A percentile compares a stretch with the other conserved stretches of the same genome.
These are phyloP conservation scores for Talaromyces proteolyticus DNA, from an alignment of 495 filamentous ascomycete genomes.

Conservation along the genomic window DNA sequence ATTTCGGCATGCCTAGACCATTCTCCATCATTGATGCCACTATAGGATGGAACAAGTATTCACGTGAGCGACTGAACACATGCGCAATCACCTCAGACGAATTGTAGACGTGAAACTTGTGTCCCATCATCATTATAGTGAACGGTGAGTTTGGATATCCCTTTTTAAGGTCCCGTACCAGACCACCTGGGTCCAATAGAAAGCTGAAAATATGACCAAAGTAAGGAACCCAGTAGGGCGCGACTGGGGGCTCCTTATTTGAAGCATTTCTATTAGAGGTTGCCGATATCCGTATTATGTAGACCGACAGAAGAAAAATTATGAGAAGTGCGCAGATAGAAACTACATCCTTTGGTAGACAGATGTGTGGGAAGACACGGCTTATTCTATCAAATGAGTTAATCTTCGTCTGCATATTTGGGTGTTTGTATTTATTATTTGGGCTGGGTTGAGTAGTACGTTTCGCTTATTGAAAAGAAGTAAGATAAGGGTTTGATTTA, in stretches of 20 bases:
- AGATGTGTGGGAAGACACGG: no score
- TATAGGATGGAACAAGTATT: slow-evolving; percentile 5
- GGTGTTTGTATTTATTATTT: no score
- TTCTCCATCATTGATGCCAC: slow-evolving; percentile 8
- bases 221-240: slow-evolving; percentile 7
- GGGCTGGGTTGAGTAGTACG: no score
- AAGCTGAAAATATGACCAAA: slow-evolving; percentile 6
- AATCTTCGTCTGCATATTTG: no score
- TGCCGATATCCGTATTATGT: background rate
- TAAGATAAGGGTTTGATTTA: no score
- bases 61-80: slow-evolving; percentile 5
- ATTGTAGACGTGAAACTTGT: slow-evolving; percentile 7
- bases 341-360: no score
- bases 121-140: slow-evolving; percentile 4
- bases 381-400: no score
- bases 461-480: no score
- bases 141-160: slow-evolving; percentile 5
- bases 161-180: slow-evolving; percentile 1
- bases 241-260: slow-evolving; percentile 4
- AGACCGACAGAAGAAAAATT: background rate
- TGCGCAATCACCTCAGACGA: slow-evolving; percentile 2
- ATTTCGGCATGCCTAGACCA: background rate
- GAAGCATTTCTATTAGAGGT: background rate
- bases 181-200: background rate
- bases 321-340: no score